These are phyloP conservation scores for Leucogyrophana mollusca DNA, from an alignment of 768 basidiomycete species.

Conservation along the genomic window DNA sequence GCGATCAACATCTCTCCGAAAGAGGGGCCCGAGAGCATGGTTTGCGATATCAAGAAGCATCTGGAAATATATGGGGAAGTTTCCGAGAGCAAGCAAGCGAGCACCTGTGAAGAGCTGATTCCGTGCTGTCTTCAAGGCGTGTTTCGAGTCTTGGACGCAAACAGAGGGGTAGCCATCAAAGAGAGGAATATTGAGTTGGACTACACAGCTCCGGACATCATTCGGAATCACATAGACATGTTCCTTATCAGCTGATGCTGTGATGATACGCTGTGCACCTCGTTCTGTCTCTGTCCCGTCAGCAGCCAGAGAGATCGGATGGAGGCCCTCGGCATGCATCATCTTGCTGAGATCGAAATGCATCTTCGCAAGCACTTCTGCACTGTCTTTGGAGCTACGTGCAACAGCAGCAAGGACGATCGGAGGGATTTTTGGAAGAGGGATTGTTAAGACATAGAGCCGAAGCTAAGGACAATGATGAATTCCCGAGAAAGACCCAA, in stretches of 20 bases:
- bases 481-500: not conserved
- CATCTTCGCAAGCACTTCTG: not conserved
- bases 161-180: conserved; percentile 3
- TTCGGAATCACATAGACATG: not conserved
- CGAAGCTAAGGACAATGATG: conserved; percentile 1
- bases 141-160: conserved; percentile 30
- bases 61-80: not conserved
- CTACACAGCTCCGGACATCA: not conserved
- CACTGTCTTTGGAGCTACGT: not conserved
- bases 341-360: not conserved
- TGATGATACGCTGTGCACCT: not conserved
- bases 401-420: conserved; percentile 4
- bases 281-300: conserved; percentile 1
- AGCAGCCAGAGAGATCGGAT: not conserved
- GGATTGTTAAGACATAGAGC: conserved; percentile 6
- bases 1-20: conserved; percentile 32
- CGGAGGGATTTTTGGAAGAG: conserved; percentile 11
- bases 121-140: conserved; percentile 27
- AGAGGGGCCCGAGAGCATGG: conserved; percentile 14
- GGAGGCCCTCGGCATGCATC: not conserved
- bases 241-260: not conserved
- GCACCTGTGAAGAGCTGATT: conserved; percentile 34
- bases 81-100: conserved; percentile 22
- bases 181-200: not conserved
- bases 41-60: not conserved